These are phyloP conservation scores for Niveomyces coronatus DNA, from an alignment of 2,329 filamentous ascomycete species.

Conservation along the genomic window DNA sequence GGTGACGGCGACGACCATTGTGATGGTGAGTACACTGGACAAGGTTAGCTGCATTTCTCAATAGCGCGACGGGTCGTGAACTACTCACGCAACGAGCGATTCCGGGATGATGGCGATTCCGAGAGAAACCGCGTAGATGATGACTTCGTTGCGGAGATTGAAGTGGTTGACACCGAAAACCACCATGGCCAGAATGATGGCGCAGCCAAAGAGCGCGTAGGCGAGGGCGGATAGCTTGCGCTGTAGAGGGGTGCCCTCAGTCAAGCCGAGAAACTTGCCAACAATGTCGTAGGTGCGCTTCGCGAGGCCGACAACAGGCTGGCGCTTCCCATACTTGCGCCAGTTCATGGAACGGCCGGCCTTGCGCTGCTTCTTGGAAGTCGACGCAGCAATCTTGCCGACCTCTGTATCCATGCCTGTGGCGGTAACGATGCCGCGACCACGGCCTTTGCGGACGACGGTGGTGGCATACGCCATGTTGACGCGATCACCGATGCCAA, in stretches of 20 bases:
- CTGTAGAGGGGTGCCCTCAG: constrained; percentile 66
- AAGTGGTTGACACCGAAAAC: constrained; percentile 49
- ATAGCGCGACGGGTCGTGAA: background rate
- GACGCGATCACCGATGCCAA: constrained; percentile 59
- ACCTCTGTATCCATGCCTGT: constrained; percentile 66
- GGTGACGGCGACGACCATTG: constrained; percentile 55
- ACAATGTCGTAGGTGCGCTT: constrained; percentile 38
- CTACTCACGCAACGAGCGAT: constrained; percentile 49
- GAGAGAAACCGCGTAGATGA: constrained; percentile 48
- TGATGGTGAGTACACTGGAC: constrained; percentile 52
- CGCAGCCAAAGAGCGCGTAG: constrained; percentile 64
- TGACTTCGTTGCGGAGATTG: constrained; percentile 38
- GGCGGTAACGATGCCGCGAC: constrained; percentile 59
- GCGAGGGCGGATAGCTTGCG: constrained; percentile 69
- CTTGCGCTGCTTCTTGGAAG: constrained; percentile 43
- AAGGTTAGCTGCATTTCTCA: constrained; percentile 9
- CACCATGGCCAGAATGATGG: constrained; percentile 45
- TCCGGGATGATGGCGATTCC: constrained; percentile 54
- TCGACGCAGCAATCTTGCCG: constrained; percentile 54
- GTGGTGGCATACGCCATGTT: constrained; percentile 71
- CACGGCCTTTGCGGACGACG: constrained; percentile 61
- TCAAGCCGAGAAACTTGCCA: constrained; percentile 50
- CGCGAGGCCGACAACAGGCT: constrained; percentile 35
- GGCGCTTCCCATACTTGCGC: constrained; percentile 41
- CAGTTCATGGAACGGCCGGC: constrained; percentile 43